Evolutionary conservation across 1,284 basidiomycete species (phyloP).

Genomic region (Ustilago crameri): DNA sequence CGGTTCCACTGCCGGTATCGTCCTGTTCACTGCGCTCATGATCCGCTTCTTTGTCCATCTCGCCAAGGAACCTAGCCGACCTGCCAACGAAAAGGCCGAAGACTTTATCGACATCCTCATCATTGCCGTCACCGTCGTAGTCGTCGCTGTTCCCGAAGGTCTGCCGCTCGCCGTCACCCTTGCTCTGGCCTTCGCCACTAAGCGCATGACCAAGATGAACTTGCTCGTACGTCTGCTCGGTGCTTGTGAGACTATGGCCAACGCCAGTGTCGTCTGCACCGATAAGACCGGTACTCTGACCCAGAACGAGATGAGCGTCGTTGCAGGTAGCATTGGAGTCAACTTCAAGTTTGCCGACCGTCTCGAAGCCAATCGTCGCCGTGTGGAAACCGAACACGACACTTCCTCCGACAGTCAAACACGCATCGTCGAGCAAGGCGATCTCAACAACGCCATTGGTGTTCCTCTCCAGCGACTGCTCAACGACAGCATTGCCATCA

Average conservation of each 20-base stretch:
- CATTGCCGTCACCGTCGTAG: slow-evolving; percentile 92
- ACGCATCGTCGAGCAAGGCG: slow-evolving; percentile 85
- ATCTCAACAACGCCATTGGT: slow-evolving; percentile 72
- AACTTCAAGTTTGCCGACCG: slow-evolving; percentile 90
- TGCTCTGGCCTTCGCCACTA: slow-evolving; percentile 94
- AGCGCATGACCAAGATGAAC: slow-evolving; percentile 94
- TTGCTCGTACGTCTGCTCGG: slow-evolving; percentile 93
- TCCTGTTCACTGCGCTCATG: slow-evolving; percentile 86
- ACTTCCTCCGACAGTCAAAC: slow-evolving; percentile 71
- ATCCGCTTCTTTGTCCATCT: slow-evolving; percentile 94
- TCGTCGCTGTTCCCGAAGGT: slow-evolving; percentile 97
- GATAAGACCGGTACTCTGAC: slow-evolving; percentile 89
- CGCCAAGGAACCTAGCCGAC: slow-evolving; percentile 71
- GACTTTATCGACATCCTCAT: slow-evolving; percentile 93
- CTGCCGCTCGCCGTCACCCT: slow-evolving; percentile 95
- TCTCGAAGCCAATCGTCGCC: slow-evolving; percentile 78
- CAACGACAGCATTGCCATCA: slow-evolving; percentile 88
- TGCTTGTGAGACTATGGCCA: slow-evolving; percentile 98
- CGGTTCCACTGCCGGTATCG: slow-evolving; percentile 82
- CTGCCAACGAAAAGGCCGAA: slow-evolving; percentile 84
- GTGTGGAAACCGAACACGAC: slow-evolving; percentile 77
- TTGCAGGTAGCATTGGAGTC: slow-evolving; percentile 92
- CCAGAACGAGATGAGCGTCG: slow-evolving; percentile 93
- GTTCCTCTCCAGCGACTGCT: slow-evolving; percentile 77
- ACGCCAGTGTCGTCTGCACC: slow-evolving; percentile 93